phyloP scores from a whole-genome alignment of 345 rosid species.

The Corchorus capsularis region DNA sequence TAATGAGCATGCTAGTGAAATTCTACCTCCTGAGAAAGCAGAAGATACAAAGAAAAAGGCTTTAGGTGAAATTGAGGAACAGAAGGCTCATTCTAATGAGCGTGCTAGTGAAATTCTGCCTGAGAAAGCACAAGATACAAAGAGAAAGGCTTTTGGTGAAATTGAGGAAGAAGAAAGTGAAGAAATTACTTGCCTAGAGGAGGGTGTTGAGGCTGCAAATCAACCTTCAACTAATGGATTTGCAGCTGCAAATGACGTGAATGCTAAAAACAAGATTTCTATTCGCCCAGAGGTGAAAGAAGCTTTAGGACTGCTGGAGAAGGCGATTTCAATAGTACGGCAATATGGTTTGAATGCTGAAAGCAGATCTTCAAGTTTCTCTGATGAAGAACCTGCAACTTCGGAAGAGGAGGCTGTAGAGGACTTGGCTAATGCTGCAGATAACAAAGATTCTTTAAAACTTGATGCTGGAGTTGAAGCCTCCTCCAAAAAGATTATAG shows the following conservation, averaged over 20 bases:
- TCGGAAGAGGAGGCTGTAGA: conserved; percentile 24
- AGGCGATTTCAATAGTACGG: conserved; percentile 56
- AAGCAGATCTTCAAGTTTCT: conserved; percentile 29
- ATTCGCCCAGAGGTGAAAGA: conserved; percentile 68
- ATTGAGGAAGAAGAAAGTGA: conserved; percentile 64
- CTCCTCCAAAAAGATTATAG: conserved; percentile 28
- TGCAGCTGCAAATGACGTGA: conserved; percentile 20
- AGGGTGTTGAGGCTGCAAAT: conserved; percentile 14
- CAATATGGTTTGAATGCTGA: conserved; percentile 38
- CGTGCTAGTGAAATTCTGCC: conserved; percentile 12
- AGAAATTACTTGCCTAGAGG: conserved; percentile 24
- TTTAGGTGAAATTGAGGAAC: conserved; percentile 63
- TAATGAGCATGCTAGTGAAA: conserved; percentile 21
- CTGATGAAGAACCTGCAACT: conserved; percentile 39
- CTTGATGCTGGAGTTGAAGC: conserved; percentile 33
- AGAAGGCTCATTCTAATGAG: too few species aligned
- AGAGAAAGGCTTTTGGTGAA: conserved; percentile 46
- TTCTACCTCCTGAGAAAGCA: conserved; percentile 12
- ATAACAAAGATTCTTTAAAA: conserved; percentile 26
- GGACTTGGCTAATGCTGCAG: conserved; percentile 25
- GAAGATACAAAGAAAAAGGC: conserved; percentile 30
- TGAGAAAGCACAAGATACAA: conserved; percentile 19
- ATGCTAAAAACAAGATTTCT: conserved; percentile 35
- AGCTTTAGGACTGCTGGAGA: conserved; percentile 77
- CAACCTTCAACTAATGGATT: conserved; percentile 17